Evolutionary conservation across 257 asterid genomes (phyloP).

Genomic region (Echites panduratus): DNA sequence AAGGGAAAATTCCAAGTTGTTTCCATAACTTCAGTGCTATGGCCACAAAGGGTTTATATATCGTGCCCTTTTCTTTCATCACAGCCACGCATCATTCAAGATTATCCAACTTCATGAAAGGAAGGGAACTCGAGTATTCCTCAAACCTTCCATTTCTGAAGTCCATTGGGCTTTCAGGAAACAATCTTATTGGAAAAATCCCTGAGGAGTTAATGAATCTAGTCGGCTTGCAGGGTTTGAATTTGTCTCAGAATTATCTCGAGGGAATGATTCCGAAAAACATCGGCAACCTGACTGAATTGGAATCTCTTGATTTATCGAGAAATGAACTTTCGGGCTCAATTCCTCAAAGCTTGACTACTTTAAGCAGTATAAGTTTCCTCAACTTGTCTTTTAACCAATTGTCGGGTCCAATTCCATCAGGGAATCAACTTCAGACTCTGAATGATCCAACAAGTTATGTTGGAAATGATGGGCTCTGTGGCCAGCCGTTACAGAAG

Average conservation of each 20-base stretch:
- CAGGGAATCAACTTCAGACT: conserved; percentile 15
- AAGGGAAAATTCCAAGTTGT: conserved; percentile 24
- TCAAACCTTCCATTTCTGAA: conserved; percentile 1
- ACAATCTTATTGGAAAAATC: conserved; percentile 12
- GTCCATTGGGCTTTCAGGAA: conserved; percentile 8
- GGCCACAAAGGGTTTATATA: conserved; percentile 9
- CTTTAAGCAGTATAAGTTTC: conserved; percentile 22
- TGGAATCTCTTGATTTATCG: conserved; percentile 29
- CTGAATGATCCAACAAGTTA: conserved; percentile 13
- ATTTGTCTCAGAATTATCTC: conserved; percentile 20
- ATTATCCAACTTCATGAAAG: neutral
- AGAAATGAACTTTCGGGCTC: conserved; percentile 19
- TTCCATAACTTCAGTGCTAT: conserved; percentile 19
- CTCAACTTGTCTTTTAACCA: conserved; percentile 27
- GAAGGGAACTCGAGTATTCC: conserved; percentile 7
- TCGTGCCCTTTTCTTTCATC: neutral
- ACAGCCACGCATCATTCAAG: neutral
- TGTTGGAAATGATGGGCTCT: neutral
- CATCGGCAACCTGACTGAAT: conserved; percentile 21
- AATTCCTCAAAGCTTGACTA: conserved; percentile 22
- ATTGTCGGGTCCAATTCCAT: conserved; percentile 26
- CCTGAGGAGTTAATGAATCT: conserved; percentile 8
- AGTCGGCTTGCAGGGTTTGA: conserved; percentile 7
- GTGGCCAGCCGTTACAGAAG: conserved; percentile 2
- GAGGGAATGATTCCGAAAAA: conserved; percentile 21